These are phyloP conservation scores for Schwanniomyces occidentalis DNA, from an alignment of 805 yeast species.

Conservation along the genomic window DNA sequence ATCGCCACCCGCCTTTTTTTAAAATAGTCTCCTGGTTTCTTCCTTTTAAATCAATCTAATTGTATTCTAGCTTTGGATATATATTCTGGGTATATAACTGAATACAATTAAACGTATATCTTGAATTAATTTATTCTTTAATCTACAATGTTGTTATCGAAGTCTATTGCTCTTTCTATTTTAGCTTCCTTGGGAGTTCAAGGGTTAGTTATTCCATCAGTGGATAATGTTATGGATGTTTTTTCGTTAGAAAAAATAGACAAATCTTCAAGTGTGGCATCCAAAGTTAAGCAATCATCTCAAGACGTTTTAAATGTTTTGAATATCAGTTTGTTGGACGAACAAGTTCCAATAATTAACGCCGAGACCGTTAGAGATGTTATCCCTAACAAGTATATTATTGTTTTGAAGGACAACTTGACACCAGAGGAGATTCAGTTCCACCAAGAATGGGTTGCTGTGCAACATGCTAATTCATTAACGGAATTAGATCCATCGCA, in stretches of 20 bases:
- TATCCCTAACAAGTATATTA: constrained; percentile 77
- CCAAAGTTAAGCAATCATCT: constrained; percentile 7
- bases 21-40: constrained; percentile 1
- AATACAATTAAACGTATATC: constrained; percentile 3
- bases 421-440: constrained; percentile 52
- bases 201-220: constrained; percentile 62
- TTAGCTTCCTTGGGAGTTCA: constrained; percentile 42
- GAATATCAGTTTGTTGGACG: not conserved
- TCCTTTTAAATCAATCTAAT: not conserved
- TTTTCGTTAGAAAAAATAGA: constrained; percentile 22
- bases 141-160: constrained; percentile 37
- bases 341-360: constrained; percentile 43
- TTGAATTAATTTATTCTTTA: not conserved
- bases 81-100: constrained; percentile 1
- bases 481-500: constrained; percentile 33
- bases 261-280: constrained; percentile 1
- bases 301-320: constrained; percentile 4
- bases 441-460: constrained; percentile 69
- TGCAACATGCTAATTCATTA: constrained; percentile 48
- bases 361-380: constrained; percentile 46
- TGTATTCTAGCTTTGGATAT: constrained; percentile 3
- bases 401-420: constrained; percentile 74
- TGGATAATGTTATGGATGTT: constrained; percentile 40
- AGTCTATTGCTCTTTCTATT: constrained; percentile 43
- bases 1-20: constrained; percentile 9